Evolutionary conservation across 768 basidiomycete species (phyloP).

Genomic region (Mycena alexandri): DNA sequence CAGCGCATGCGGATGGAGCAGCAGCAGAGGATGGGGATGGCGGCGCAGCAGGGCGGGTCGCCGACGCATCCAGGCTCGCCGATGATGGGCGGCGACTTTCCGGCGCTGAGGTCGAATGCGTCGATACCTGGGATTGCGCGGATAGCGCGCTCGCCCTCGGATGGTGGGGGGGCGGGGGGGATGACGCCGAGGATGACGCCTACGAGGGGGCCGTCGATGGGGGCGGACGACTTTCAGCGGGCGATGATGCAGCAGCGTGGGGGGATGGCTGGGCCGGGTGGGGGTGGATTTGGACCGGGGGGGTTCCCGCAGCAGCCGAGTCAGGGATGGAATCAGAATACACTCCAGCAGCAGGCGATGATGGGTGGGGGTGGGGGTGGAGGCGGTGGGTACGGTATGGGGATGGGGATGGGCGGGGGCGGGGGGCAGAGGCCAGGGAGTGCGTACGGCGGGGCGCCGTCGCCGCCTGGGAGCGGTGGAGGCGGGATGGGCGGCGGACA

Average conservation of each 20-base stretch:
- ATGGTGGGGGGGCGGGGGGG: constrained; percentile 48
- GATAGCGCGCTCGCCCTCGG: constrained; percentile 82
- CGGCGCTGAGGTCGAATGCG: constrained; percentile 68
- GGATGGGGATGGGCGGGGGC: constrained; percentile 37
- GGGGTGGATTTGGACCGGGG: constrained; percentile 40
- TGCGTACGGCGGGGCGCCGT: constrained; percentile 53
- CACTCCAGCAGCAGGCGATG: constrained; percentile 52
- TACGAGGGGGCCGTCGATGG: constrained; percentile 51
- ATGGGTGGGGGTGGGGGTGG: constrained; percentile 45
- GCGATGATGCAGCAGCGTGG: constrained; percentile 55
- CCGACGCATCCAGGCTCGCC: constrained; percentile 62
- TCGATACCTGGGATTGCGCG: constrained; percentile 82
- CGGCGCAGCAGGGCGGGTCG: constrained; percentile 46
- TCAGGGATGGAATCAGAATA: constrained; percentile 55
- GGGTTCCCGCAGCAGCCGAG: constrained; percentile 50
- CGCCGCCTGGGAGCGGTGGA: constrained; percentile 56
- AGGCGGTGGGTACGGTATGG: constrained; percentile 42
- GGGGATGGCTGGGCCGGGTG: constrained; percentile 25
- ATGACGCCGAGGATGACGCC: constrained; percentile 63
- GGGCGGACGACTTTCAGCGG: constrained; percentile 69
- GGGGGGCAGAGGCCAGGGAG: constrained; percentile 33
- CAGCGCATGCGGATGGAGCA: constrained; percentile 31
- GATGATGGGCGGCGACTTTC: constrained; percentile 58
- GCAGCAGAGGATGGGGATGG: constrained; percentile 43
- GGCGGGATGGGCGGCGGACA: constrained; percentile 42